Evolutionary conservation across 768 basidiomycete species (phyloP).

Genomic region (Cystobasidiopsis lactophilus): DNA sequence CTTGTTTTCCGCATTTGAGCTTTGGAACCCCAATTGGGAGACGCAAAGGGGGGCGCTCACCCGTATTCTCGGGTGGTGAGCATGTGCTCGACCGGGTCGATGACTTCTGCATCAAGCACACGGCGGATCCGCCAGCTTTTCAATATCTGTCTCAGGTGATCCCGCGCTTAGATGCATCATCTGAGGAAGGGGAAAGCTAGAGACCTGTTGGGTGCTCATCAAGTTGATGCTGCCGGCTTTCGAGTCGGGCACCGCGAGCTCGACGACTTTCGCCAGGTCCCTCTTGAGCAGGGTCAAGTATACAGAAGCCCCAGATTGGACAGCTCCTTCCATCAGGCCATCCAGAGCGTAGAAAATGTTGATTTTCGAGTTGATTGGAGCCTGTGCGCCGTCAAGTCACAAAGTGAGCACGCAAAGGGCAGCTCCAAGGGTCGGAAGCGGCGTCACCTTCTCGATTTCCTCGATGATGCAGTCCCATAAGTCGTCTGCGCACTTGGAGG

Average conservation of each 20-base stretch:
- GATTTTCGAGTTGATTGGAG: constrained; percentile 26
- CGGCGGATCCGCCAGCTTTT: constrained; percentile 16
- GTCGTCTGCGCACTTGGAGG: constrained; percentile 25
- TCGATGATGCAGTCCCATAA: constrained; percentile 30
- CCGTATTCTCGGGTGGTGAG: background rate
- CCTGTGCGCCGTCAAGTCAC: constrained; percentile 15
- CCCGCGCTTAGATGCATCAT: constrained; percentile 19
- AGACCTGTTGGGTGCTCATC: constrained; percentile 26
- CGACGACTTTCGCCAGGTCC: constrained; percentile 24
- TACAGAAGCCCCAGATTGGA: constrained; percentile 18
- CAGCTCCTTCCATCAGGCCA: constrained; percentile 20
- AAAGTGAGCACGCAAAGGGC: background rate
- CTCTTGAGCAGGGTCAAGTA: constrained; percentile 22
- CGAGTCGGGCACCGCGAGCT: constrained; percentile 25
- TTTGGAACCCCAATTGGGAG: background rate
- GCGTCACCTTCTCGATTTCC: constrained; percentile 24
- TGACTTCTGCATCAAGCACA: constrained; percentile 6
- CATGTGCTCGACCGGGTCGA: background rate
- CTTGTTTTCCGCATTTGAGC: no score
- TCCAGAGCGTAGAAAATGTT: constrained; percentile 30
- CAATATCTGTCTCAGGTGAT: constrained; percentile 16
- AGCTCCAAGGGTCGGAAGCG: background rate
- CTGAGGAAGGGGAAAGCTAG: constrained; percentile 21
- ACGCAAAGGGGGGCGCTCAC: background rate
- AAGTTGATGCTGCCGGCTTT: constrained; percentile 28